These are phyloP conservation scores for Colletotrichum zoysiae DNA, from an alignment of 2,329 filamentous ascomycete species.

Conservation along the genomic window DNA sequence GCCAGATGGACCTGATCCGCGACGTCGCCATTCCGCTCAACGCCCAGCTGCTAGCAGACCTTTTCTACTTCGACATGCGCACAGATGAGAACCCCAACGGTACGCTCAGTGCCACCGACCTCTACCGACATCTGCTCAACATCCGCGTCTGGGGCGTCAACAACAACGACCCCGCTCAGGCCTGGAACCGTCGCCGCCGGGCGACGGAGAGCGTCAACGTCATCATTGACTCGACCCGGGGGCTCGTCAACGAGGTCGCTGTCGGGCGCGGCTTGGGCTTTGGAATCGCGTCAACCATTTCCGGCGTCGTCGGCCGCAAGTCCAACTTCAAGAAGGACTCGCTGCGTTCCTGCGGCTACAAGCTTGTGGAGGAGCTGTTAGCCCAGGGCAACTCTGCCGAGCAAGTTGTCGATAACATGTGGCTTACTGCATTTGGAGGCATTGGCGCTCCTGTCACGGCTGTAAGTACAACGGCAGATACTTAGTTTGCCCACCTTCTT, in stretches of 20 bases:
- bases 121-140: conserved; percentile 58
- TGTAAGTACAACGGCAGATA: conserved; percentile 46
- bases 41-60: conserved; percentile 65
- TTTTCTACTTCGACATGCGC: conserved; percentile 71
- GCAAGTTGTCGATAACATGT: conserved; percentile 52
- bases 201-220: conserved; percentile 55
- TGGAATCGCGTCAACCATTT: conserved; percentile 48
- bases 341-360: conserved; percentile 54
- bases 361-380: conserved; percentile 54
- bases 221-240: conserved; percentile 54
- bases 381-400: conserved; percentile 50
- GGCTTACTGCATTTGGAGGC: conserved; percentile 56
- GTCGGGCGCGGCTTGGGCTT: conserved; percentile 49
- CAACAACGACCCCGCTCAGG: conserved; percentile 60
- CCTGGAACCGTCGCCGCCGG: conserved; percentile 59
- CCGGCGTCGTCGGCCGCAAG: conserved; percentile 48
- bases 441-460: conserved; percentile 54
- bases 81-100: conserved; percentile 66
- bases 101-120: conserved; percentile 52
- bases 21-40: conserved; percentile 72
- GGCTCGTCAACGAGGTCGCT: conserved; percentile 54
- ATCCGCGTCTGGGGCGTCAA: conserved; percentile 61
- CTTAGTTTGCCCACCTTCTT: neutral
- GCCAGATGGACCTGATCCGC: conserved; percentile 58
- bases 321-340: conserved; percentile 49